Percentiles rank a stretch among this genome's conserved stretches.
These are phyloP conservation scores for Knufia petricola DNA, from an alignment of 2,329 filamentous ascomycete genomes.

Conservation along the genomic window DNA sequence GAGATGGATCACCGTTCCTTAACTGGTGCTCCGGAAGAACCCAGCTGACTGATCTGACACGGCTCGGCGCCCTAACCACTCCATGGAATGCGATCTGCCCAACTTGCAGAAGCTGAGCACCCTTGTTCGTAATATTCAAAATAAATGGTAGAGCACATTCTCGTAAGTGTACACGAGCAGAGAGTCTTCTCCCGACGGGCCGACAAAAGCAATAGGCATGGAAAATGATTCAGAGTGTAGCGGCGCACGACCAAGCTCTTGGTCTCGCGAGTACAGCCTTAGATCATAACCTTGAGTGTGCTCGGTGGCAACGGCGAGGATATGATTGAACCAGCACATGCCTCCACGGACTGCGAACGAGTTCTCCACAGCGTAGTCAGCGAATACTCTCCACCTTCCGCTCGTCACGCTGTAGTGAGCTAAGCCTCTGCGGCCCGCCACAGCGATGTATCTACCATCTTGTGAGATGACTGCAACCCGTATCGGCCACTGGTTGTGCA, in stretches of 20 bases:
- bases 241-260: slow-evolving; percentile 61
- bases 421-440: slow-evolving; percentile 85
- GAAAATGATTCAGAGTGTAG: slow-evolving; percentile 70
- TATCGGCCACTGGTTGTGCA: slow-evolving; percentile 90
- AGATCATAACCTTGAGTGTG: slow-evolving; percentile 71
- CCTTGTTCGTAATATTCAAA: slow-evolving; percentile 61
- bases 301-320: slow-evolving; percentile 89
- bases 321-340: slow-evolving; percentile 98
- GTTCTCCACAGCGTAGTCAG: slow-evolving; percentile 69
- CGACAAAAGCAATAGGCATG: slow-evolving; percentile 79
- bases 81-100: slow-evolving; percentile 96
- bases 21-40: slow-evolving; percentile 85
- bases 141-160: slow-evolving; percentile 88
- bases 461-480: slow-evolving; percentile 76
- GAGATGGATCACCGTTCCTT: slow-evolving; percentile 81
- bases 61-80: slow-evolving; percentile 83
- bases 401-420: slow-evolving; percentile 94
- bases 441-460: slow-evolving; percentile 86
- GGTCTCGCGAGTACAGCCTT: slow-evolving; percentile 85
- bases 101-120: slow-evolving; percentile 76
- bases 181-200: slow-evolving; percentile 85
- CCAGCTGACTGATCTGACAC: slow-evolving; percentile 91
- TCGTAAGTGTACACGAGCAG: slow-evolving; percentile 95
- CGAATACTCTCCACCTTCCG: slow-evolving; percentile 90
- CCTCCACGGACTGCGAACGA: slow-evolving; percentile 88